Base-by-base conservation (phyloP, 371 early-diverging fungal species). In the Batrachochytrium dendrobatidis region DNA sequence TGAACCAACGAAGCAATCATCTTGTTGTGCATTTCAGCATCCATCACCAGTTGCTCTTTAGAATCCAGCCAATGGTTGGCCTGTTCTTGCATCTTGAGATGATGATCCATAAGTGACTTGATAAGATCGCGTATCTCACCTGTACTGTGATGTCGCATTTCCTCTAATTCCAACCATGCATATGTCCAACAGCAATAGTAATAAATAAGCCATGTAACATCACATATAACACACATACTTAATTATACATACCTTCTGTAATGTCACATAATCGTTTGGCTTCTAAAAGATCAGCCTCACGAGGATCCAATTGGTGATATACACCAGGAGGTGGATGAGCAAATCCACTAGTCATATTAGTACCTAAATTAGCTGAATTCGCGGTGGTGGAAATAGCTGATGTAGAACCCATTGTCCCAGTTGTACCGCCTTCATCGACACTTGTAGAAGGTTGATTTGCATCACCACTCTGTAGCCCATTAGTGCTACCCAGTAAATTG, bases 1-100 rank as follows among this genome's bases (percentile, higher is more conserved):
- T 71, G 69, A 46, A 89, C 88, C 46, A 90, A 74, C 35, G 85
- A 85, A 29, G 85, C 87, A 61, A 90, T 90, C 80, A 90, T 77
- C 66, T 87, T 87, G 61, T 90, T 89, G 69, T 89, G 89, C 58
- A 88, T 87, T 55, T 90, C 91, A 24, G 88, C 85, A 66, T 90
- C 91, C 89, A 90, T 89, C 56, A 87, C 75, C 55, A 89, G 74
- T 59, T 88, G 87, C 61, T 90, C 91, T 46, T 85, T 82, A 61
- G 87, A 83, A 66, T 90, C 91, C 55, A 90, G 72, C 69, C 88
- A 79, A 61, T 80, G 80, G 53, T 79, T 79, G 7, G 69, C 69
- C 53, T 79, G 79, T 44, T 74, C 76, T 52, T 75, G 76, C 65
- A 79, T 63, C 26, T 65, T 64, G 34, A 61, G 56, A 22, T 70